phyloP scores from a whole-genome alignment of 1,284 basidiomycete genomes.

The Flammula alnicola region DNA sequence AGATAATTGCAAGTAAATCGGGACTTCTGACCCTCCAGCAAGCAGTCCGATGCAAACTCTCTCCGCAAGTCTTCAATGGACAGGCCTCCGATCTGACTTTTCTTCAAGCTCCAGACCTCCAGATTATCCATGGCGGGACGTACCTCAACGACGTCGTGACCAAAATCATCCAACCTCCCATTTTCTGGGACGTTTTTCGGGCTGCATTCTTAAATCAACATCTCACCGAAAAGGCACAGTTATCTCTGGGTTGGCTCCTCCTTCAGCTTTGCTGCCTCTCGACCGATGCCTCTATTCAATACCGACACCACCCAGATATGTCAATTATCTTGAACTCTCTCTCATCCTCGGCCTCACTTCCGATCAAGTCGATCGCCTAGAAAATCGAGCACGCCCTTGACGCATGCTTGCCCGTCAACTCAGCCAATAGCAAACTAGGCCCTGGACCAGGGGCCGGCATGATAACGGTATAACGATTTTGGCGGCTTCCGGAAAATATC shows the following conservation, averaged over 20 bases:
- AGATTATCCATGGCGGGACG: constrained; percentile 44
- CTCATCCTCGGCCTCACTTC: neutral
- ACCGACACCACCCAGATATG: constrained; percentile 39
- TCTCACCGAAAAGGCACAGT: constrained; percentile 40
- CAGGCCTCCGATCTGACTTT: constrained; percentile 41
- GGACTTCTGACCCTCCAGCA: constrained; percentile 48
- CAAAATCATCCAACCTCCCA: constrained; percentile 53
- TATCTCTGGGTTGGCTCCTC: constrained; percentile 54
- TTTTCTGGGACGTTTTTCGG: constrained; percentile 55
- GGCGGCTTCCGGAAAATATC: constrained; percentile 58
- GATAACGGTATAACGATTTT: constrained; percentile 74
- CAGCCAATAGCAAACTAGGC: constrained; percentile 50
- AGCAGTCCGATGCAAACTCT: constrained; percentile 48
- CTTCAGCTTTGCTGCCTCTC: constrained; percentile 51
- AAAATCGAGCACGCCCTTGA: constrained; percentile 12
- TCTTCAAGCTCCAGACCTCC: constrained; percentile 43
- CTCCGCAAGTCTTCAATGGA: constrained; percentile 49
- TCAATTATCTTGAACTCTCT: constrained; percentile 37
- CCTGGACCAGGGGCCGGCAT: constrained; percentile 61
- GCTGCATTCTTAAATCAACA: constrained; percentile 42
- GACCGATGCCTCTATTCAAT: constrained; percentile 36
- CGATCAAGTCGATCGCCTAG: neutral
- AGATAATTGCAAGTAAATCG: constrained; percentile 40
- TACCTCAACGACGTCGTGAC: constrained; percentile 46
- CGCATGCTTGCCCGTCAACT: constrained; percentile 28